Base-by-base conservation (phyloP, 1,139 yeast genomes). In the Protomyces macrosporus region DNA sequence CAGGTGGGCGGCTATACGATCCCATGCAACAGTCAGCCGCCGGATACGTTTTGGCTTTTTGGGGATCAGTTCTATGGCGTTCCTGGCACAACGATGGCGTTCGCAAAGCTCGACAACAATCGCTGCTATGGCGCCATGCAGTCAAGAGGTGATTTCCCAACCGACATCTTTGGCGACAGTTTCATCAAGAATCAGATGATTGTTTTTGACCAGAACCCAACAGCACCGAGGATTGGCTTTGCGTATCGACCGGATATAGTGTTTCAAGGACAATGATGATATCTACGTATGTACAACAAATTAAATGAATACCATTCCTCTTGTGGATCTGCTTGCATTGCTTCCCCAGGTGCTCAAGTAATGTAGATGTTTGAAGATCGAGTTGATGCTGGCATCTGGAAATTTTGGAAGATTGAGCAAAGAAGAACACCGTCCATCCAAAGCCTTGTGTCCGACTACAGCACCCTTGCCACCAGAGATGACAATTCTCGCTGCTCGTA, bases 121-220 rank as follows among this genome's bases (percentile, higher is more conserved):
- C 50, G 51, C 32, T 55, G 60, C 40, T 60, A 35, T 36, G 60
- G 64, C 3, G 64, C 55, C 51, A 55, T 54, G 23, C 64, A 60
- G 60, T 45, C 54, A 12, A 50, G 59, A n/a, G 64, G 64, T 0
- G 35, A 55, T 3, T 72, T 87, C 91, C 59, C 58, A 42, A 55
- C 53, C 45, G 64, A 60, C 51, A 60, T 60, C 23, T 51, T 51
- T 7, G 96, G 96, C 53, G 96, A 88, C 72, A 82, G 84, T 45
- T 84, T 89, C 74, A 77, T 89, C 73, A 80, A 87, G 69, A 79
- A 81, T 67, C 51, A 85, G 10, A 88, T 89, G 73, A 79, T 85
- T 55, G 93, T 88, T 45, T 87, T 83, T 68, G 90, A 89, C 39
- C 59, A 51, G 42, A 56, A 57, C 5, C 40, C 54, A 10, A 1